Conservation (phyloP, 306 rosid genomes). For the Begonia loranthoides region DNA sequence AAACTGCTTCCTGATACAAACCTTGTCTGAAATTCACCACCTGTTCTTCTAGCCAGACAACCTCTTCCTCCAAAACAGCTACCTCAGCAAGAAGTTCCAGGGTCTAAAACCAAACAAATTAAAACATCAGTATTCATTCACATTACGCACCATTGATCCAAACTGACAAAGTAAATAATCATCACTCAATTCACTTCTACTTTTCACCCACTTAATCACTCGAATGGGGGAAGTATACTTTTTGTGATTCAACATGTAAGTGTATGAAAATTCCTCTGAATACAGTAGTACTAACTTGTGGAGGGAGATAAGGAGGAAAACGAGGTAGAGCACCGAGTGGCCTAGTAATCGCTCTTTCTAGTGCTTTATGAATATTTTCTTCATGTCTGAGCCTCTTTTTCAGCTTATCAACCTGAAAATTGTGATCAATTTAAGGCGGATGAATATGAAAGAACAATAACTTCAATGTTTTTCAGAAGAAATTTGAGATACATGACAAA, state of each 20-base stretch:
- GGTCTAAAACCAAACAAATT: slow-evolving; percentile 29
- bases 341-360: slow-evolving; percentile 86
- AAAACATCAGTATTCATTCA: no score
- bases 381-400: slow-evolving; percentile 92
- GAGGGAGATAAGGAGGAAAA: slow-evolving; percentile 96
- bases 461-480: no score
- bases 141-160: no score
- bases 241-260: no score
- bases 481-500: no score
- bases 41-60: slow-evolving; percentile 67
- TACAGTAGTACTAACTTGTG: slow-evolving; percentile 34
- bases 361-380: slow-evolving; percentile 91
- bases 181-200: no score
- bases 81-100: slow-evolving; percentile 89
- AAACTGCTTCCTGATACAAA: slow-evolving; percentile 73
- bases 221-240: no score
- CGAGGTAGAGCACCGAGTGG: slow-evolving; percentile 95
- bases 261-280: no score
- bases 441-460: no score
- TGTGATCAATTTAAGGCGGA: no score
- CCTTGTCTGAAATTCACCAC: slow-evolving; percentile 80
- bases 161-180: no score
- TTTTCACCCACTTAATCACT: no score
- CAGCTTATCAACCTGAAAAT: slow-evolving; percentile 67
- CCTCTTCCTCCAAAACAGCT: slow-evolving; percentile 91